phyloP scores from a whole-genome alignment of 192 early-diverging fungal genomes.

The Piromyces finnis region DNA sequence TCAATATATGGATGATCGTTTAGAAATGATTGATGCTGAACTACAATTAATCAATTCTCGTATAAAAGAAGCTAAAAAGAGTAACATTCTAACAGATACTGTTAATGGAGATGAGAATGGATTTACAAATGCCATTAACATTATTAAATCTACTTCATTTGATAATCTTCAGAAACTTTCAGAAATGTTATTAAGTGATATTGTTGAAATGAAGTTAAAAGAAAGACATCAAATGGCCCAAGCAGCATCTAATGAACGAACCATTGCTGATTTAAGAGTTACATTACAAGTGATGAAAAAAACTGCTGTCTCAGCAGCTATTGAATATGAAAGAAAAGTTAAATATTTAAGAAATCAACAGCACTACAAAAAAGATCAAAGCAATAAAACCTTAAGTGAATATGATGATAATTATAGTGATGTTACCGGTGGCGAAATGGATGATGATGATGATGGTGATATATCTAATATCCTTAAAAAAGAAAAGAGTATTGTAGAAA shows the following conservation, averaged over 20 bases:
- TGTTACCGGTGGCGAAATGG: not conserved
- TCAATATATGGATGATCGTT: conserved; percentile 32
- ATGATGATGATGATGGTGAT: not conserved
- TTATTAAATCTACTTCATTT: conserved; percentile 25
- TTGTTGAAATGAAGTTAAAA: conserved; percentile 21
- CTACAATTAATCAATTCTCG: conserved; percentile 31
- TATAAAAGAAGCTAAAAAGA: conserved; percentile 15
- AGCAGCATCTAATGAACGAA: conserved; percentile 24
- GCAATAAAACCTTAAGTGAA: not conserved
- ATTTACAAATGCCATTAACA: conserved; percentile 2
- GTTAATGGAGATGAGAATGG: conserved; percentile 1
- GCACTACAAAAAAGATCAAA: not conserved
- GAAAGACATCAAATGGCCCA: conserved; percentile 21
- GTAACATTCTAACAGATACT: conserved; percentile 17
- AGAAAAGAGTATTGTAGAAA: not conserved
- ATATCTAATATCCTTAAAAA: not conserved
- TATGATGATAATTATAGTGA: not conserved
- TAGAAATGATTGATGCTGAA: conserved; percentile 34
- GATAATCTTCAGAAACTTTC: conserved; percentile 24
- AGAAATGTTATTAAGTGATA: conserved; percentile 33
- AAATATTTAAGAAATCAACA: not conserved
- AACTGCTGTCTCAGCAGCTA: conserved; percentile 26
- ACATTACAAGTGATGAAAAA: conserved; percentile 36
- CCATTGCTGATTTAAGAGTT: conserved; percentile 23
- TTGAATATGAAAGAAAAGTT: conserved; percentile 17